These are phyloP conservation scores for Austroboletus novae-zelandiae DNA, from an alignment of 1,284 basidiomycete genomes.

Conservation along the genomic window DNA sequence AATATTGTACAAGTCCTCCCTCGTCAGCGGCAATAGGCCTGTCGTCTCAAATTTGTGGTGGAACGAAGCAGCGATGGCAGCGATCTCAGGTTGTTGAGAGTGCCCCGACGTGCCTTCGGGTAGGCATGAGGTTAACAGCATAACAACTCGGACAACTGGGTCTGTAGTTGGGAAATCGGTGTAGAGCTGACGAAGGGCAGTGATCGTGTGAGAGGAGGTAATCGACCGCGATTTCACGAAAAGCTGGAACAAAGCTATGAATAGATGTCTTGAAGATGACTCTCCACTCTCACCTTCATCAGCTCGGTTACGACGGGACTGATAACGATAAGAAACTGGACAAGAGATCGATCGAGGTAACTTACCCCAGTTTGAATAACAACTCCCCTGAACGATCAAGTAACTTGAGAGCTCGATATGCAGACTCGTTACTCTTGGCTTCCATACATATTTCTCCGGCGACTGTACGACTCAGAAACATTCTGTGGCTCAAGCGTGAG, in stretches of 20 bases:
- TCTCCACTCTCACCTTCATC: slow-evolving; percentile 46
- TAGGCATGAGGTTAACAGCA: slow-evolving; percentile 63
- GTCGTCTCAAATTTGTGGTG: slow-evolving; percentile 46
- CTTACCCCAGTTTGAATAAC: slow-evolving; percentile 57
- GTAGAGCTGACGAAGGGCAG: slow-evolving; percentile 57
- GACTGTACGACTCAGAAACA: slow-evolving; percentile 76
- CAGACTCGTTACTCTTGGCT: slow-evolving; percentile 62
- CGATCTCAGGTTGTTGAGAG: slow-evolving; percentile 27
- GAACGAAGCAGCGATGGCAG: slow-evolving; percentile 29
- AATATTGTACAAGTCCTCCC: slow-evolving; percentile 57
- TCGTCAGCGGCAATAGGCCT: slow-evolving; percentile 52
- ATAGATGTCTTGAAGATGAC: neutral
- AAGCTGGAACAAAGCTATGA: slow-evolving; percentile 41
- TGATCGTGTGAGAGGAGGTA: slow-evolving; percentile 44
- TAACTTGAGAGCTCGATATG: slow-evolving; percentile 62
- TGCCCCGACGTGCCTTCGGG: slow-evolving; percentile 40
- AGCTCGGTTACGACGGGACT: slow-evolving; percentile 59
- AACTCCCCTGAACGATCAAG: slow-evolving; percentile 61
- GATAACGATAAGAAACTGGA: slow-evolving; percentile 12
- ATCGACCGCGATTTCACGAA: slow-evolving; percentile 69
- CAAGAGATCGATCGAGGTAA: slow-evolving; percentile 18
- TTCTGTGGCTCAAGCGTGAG: slow-evolving; percentile 40
- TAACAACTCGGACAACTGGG: slow-evolving; percentile 59
- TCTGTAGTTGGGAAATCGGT: slow-evolving; percentile 61
- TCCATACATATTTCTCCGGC: slow-evolving; percentile 80